These are phyloP conservation scores for Fistulinella cinereoalba DNA, from an alignment of 1,284 basidiomycete species.

Conservation along the genomic window DNA sequence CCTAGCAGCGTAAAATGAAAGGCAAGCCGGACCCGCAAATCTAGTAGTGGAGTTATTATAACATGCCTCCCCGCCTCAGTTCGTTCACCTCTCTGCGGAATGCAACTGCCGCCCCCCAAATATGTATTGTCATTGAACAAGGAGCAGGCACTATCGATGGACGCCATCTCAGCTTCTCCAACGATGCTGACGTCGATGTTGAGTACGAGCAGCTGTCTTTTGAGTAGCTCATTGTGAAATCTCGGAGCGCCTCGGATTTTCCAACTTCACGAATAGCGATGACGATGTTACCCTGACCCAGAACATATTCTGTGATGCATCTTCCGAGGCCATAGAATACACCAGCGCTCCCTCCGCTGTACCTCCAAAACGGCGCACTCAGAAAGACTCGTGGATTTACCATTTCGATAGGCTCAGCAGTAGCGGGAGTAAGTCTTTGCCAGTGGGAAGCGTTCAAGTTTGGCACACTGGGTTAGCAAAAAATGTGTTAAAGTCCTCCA, in stretches of 20 bases:
- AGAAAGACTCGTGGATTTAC: constrained; percentile 14
- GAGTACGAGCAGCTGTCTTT: constrained; percentile 2
- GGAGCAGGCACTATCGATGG: constrained; percentile 1
- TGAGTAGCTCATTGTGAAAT: not conserved
- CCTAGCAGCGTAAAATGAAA: constrained; percentile 5
- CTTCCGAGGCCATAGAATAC: constrained; percentile 7
- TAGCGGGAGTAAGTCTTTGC: not conserved
- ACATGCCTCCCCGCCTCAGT: constrained; percentile 1
- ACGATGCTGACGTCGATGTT: constrained; percentile 10
- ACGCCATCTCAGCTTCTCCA: constrained; percentile 11
- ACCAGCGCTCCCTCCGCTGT: no score
- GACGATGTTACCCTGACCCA: constrained; percentile 3
- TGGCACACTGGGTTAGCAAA: no score
- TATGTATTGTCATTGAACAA: constrained; percentile 21
- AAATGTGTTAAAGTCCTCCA: not conserved
- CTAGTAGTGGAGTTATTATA: not conserved
- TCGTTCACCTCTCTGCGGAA: constrained; percentile 22
- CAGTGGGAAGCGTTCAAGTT: no score
- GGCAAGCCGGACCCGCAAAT: not conserved
- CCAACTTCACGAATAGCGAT: constrained; percentile 7
- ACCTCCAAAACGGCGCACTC: constrained; percentile 2
- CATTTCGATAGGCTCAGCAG: constrained; percentile 3
- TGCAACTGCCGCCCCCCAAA: constrained; percentile 9
- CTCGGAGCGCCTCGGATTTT: constrained; percentile 2
- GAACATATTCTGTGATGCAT: constrained; percentile 1